Conservation (phyloP, 352 stramenopile species). For the Globisporangium camurandrum region DNA sequence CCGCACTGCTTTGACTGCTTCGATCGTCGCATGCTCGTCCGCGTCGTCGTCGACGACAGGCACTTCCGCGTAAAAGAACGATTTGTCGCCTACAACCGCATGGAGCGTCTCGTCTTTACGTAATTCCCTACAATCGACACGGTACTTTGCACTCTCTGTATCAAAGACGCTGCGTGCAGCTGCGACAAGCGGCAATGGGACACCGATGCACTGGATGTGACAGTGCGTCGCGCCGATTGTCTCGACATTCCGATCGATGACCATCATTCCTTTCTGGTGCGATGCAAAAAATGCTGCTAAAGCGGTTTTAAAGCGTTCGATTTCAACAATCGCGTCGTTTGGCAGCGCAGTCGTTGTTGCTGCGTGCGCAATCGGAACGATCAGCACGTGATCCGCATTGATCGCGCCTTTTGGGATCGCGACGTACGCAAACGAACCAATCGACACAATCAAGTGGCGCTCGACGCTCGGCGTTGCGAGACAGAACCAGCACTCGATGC, state of each 20-base stretch:
- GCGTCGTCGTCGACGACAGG: slow-evolving; percentile 7
- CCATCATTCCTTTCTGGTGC: slow-evolving; percentile 61
- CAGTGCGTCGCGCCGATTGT: slow-evolving; percentile 68
- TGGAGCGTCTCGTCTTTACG: slow-evolving; percentile 24
- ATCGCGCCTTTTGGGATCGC: slow-evolving; percentile 79
- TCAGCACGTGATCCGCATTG: slow-evolving; percentile 64
- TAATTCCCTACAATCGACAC: slow-evolving; percentile 56
- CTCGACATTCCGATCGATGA: slow-evolving; percentile 74
- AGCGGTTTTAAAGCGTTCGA: slow-evolving; percentile 58
- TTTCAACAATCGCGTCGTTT: slow-evolving; percentile 31
- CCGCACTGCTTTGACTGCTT: slow-evolving; percentile 11
- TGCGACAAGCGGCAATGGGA: slow-evolving; percentile 38
- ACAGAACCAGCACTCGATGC: slow-evolving; percentile 83
- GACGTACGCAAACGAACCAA: slow-evolving; percentile 71
- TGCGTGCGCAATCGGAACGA: slow-evolving; percentile 74
- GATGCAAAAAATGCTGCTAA: slow-evolving; percentile 53
- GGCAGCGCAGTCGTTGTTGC: slow-evolving; percentile 46
- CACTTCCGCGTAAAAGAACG: slow-evolving; percentile 64
- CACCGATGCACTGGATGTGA: slow-evolving; percentile 64
- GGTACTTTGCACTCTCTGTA: slow-evolving; percentile 63
- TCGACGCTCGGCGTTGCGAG: slow-evolving; percentile 68
- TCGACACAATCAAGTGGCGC: slow-evolving; percentile 77
- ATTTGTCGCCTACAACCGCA: slow-evolving; percentile 30
- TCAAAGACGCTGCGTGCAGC: slow-evolving; percentile 40
- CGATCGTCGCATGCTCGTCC: not conserved